Percentiles rank a stretch among this genome's conserved stretches.
phyloP scores from a whole-genome alignment of 176 grass and related monocot genomes.

The Pontederia crassipes region DNA sequence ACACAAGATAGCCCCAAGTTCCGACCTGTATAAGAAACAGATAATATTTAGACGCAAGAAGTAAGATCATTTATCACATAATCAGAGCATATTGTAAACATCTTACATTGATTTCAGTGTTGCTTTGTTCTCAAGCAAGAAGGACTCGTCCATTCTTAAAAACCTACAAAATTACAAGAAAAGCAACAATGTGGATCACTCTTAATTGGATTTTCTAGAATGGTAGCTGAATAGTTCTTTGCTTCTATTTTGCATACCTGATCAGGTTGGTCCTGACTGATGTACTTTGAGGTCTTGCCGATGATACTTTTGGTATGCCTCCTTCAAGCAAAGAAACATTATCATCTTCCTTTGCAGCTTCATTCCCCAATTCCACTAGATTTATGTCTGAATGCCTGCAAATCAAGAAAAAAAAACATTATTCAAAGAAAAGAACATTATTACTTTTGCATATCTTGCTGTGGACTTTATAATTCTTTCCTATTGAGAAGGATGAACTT shows the following conservation, averaged over 20 bases:
- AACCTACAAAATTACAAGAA: slow-evolving; percentile 33
- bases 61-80: slow-evolving; percentile 1
- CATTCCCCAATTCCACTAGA: slow-evolving; percentile 16
- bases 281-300: slow-evolving; percentile 15
- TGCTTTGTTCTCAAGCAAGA: slow-evolving; percentile 54
- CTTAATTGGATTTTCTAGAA: too few relatives aligned
- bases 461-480: too few relatives aligned
- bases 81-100: background rate
- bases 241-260: slow-evolving; percentile 26
- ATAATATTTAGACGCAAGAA: slow-evolving; percentile 1
- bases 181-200: background rate
- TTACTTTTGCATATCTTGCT: too few relatives aligned
- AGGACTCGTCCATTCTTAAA: slow-evolving; percentile 59
- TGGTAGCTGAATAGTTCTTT: too few relatives aligned
- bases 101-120: slow-evolving; percentile 62
- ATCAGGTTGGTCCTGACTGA: slow-evolving; percentile 46
- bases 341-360: slow-evolving; percentile 8
- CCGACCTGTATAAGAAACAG: slow-evolving; percentile 27
- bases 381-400: slow-evolving; percentile 25
- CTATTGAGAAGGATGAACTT: too few relatives aligned
- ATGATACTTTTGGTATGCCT: slow-evolving; percentile 18
- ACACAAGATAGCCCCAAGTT: slow-evolving; percentile 52
- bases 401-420: background rate
- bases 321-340: slow-evolving; percentile 21
- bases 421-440: background rate